Evolutionary conservation across 2,329 filamentous ascomycete species (phyloP).

Genomic region (Bimuria novae-zelandiae): DNA sequence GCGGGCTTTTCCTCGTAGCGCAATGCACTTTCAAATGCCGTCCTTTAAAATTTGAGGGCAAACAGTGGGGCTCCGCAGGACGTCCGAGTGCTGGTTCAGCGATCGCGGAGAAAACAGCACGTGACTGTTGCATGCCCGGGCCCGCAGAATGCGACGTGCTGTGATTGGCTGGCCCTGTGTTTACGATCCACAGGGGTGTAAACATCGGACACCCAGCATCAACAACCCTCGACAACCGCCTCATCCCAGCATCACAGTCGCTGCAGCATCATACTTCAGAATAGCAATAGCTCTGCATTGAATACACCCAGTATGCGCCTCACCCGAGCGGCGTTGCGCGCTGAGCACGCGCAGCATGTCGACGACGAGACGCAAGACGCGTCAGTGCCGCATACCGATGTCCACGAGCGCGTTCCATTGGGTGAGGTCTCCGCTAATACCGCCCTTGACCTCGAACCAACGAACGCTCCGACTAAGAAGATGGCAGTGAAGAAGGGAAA

Average conservation of each 20-base stretch:
- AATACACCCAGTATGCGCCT: constrained; percentile 44
- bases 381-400: constrained; percentile 22
- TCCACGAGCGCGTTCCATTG: constrained; percentile 43
- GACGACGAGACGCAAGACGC: constrained; percentile 44
- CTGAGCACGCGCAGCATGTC: constrained; percentile 44
- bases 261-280: constrained; percentile 1
- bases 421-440: constrained; percentile 48
- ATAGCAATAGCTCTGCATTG: not conserved
- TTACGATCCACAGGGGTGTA: not conserved
- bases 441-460: constrained; percentile 22
- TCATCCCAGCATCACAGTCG: constrained; percentile 14
- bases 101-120: not conserved
- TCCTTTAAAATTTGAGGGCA: not conserved
- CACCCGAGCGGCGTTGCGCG: constrained; percentile 50
- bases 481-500: constrained; percentile 41
- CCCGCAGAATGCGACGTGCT: not conserved
- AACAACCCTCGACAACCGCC: no score
- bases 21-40: not conserved
- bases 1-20: constrained; percentile 1
- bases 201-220: no score
- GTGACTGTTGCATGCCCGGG: not conserved
- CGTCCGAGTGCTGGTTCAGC: not conserved
- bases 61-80: constrained; percentile 1
- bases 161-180: not conserved
- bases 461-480: constrained; percentile 30